Conservation (phyloP, 495 filamentous ascomycete species). For the Amniculicola lignicola region DNA sequence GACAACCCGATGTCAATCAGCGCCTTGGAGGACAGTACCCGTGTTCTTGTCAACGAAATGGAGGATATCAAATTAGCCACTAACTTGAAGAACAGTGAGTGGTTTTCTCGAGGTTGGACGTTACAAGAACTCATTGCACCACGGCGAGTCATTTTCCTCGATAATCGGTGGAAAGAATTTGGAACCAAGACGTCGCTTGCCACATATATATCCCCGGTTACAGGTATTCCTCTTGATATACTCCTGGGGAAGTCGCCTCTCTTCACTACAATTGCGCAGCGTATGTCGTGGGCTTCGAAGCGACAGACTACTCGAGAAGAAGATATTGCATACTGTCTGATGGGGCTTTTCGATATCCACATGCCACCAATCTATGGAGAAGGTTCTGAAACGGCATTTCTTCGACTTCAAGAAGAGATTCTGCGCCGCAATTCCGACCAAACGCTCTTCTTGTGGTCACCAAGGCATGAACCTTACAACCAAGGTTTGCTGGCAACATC, state of each 20-base stretch:
- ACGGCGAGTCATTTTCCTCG: not conserved
- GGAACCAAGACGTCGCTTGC: not conserved
- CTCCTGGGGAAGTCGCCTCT: not conserved
- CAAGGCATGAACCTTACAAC: no score
- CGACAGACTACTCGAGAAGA: slow-evolving; percentile 8
- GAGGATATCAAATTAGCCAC: no score
- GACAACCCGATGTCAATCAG: no score
- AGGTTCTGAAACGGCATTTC: not conserved
- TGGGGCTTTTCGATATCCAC: slow-evolving; percentile 3
- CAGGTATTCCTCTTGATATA: not conserved
- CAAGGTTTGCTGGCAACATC: no score
- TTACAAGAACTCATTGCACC: not conserved
- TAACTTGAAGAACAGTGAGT: not conserved
- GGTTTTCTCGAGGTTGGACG: not conserved
- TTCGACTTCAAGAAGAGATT: slow-evolving; percentile 7
- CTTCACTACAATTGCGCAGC: not conserved
- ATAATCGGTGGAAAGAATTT: not conserved
- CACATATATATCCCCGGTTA: not conserved
- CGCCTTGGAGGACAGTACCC: no score
- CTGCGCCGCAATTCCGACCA: not conserved
- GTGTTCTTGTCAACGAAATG: no score
- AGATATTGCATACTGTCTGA: slow-evolving; percentile 16
- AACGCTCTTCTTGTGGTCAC: no score
- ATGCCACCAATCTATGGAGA: not conserved
- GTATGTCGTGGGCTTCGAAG: slow-evolving; percentile 5